Base-by-base conservation (phyloP, 495 filamentous ascomycete species). In the Penicillium malachiteum region DNA sequence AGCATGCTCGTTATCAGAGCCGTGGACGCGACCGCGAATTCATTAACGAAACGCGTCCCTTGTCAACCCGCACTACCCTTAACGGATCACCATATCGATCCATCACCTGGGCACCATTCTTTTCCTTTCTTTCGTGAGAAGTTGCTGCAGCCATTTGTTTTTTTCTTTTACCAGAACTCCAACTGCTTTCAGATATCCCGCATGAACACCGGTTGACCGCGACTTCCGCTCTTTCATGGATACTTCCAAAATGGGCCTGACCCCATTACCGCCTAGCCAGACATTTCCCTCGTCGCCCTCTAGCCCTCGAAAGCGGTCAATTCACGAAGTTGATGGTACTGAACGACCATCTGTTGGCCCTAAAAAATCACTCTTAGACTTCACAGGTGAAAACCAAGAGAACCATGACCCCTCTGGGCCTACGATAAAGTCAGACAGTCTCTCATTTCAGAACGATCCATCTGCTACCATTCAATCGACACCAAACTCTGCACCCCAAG, bases 261-360 rank as follows among this genome's bases (percentile, higher is more conserved):
- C 62, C 0, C 69, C 60, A 13, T 55, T 61, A 4, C 60, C 59
- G 9, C 61, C 51, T 6, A 17, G 42, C 5, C 54, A 40, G 10
- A 46, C 63, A 0, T 55, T 61, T 9, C 45, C 66, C 8, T 47
- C 55, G 0, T 63, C 65, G 1, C 57, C 68, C 4, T 65, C 60
- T 12, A 21, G 48, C 9, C 17, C 61, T 2, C 58, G 70, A 9
- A 74, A 74, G 54, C 63, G 71, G 2, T 62, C 71, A 0, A 64
- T 72, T 5, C 60, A 68, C 16, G 71, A 74, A 26, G 56, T 68
- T 0, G 67, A 74, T 8, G 65, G 68, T 14, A 16, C 55, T 3
- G 32, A 31, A 1, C 52, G 69, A 58, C 17, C 62, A 1, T 48
- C 61, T 5, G 45, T 60, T 12, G 54, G 48, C 1, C 40, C 54